Percentiles rank a stretch among this genome's conserved stretches.
These are phyloP conservation scores for Colletotrichum sp. DNA, from an alignment of 2,329 filamentous ascomycete species.

Conservation along the genomic window DNA sequence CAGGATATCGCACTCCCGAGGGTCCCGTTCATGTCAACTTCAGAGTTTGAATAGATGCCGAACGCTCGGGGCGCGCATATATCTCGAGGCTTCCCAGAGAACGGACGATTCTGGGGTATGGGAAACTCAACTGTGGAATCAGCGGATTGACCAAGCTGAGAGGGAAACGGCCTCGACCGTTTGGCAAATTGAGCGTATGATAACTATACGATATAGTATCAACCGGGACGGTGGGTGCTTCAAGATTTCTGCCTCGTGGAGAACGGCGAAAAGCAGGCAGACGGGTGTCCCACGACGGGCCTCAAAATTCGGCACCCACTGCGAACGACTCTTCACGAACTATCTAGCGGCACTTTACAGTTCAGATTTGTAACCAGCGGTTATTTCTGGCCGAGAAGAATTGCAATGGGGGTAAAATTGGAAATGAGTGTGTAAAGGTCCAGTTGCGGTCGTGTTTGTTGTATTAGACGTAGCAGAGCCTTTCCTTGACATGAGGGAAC, in stretches of 20 bases:
- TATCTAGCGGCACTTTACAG: fast-evolving
- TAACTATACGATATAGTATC: not conserved
- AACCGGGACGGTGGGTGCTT: not conserved
- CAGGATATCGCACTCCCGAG: not conserved
- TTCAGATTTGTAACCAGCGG: fast-evolving
- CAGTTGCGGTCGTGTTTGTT: not conserved
- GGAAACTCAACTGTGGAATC: not conserved
- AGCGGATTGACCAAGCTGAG: not conserved
- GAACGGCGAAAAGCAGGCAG: not conserved
- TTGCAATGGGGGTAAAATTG: too few relatives aligned
- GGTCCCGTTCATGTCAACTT: not conserved
- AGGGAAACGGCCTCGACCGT: not conserved
- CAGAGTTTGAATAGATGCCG: not conserved
- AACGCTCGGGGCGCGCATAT: not conserved
- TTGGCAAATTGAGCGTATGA: not conserved
- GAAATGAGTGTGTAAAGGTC: not conserved
- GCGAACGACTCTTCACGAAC: not conserved
- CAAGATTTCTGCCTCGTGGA: not conserved
- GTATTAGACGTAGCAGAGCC: not conserved
- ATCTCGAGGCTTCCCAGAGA: not conserved
- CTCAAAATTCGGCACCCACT: not conserved
- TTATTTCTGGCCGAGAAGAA: fast-evolving
- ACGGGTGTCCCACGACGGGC: not conserved
- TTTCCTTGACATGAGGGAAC: not conserved
- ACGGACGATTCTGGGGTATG: not conserved